phyloP scores from a whole-genome alignment of 305 asterid species.

The Fraxinus sp. region DNA sequence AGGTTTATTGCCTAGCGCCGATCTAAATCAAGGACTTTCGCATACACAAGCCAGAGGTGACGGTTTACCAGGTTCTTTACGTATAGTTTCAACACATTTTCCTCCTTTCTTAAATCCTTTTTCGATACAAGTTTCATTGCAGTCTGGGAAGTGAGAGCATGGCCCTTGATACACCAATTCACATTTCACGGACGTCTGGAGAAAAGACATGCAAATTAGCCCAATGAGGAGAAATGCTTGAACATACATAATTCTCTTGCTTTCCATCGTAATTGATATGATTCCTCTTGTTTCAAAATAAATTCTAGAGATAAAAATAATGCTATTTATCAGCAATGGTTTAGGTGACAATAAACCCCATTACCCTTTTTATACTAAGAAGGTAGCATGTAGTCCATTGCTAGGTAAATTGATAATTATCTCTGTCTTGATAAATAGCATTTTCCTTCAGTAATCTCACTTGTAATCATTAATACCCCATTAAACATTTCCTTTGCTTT shows the following conservation, averaged over 20 bases:
- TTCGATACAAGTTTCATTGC: slow-evolving; percentile 10
- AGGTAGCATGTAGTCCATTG: neutral
- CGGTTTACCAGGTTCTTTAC: neutral
- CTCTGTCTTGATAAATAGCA: neutral
- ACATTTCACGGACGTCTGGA: neutral
- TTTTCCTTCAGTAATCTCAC: neutral
- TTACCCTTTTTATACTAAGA: neutral
- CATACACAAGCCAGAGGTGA: neutral
- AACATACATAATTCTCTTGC: neutral
- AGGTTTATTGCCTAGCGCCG: neutral
- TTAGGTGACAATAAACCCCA: neutral
- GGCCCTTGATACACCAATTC: neutral
- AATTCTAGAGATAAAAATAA: neutral
- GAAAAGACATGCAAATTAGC: neutral
- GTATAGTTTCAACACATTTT: neutral
- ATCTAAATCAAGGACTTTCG: neutral
- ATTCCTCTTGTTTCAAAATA: neutral
- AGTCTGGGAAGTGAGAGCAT: slow-evolving; percentile 13
- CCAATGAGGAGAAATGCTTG: neutral
- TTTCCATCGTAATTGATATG: neutral
- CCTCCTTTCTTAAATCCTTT: slow-evolving; percentile 14
- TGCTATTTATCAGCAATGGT: neutral
- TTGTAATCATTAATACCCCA: neutral
- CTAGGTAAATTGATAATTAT: neutral
- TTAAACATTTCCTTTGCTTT: neutral